These are phyloP conservation scores for Plasmodium reichenowi DNA, from an alignment of 169 alveolate genomes.

Conservation along the genomic window DNA sequence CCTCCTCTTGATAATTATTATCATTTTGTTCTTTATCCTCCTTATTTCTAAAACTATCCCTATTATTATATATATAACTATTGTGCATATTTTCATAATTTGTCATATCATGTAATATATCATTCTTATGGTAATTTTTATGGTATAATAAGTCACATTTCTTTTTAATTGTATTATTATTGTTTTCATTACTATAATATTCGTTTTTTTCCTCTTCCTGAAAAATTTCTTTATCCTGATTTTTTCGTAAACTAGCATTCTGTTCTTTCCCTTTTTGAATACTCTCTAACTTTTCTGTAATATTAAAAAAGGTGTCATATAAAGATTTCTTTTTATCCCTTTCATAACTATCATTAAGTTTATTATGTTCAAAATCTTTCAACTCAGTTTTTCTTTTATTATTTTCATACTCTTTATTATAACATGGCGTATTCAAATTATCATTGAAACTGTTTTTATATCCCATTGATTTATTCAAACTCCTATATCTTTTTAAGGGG, in stretches of 20 bases:
- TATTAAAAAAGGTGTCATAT: slow-evolving; percentile 22
- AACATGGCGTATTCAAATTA: no score
- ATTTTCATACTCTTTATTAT: no score
- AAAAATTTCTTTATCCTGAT: not conserved
- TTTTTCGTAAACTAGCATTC: not conserved
- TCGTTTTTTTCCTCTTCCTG: not conserved
- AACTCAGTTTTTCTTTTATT: no score
- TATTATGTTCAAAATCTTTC: no score
- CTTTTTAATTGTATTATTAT: not conserved
- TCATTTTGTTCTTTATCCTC: slow-evolving; percentile 5
- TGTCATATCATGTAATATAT: slow-evolving; percentile 2
- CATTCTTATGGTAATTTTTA: not conserved
- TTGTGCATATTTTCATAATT: not conserved
- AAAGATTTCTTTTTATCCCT: not conserved
- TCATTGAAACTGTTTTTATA: no score
- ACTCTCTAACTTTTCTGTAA: slow-evolving; percentile 32
- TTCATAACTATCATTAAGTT: no score
- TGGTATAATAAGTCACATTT: no score
- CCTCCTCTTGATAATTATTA: slow-evolving; percentile 23
- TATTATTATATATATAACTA: not conserved
- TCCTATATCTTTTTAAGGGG: no score
- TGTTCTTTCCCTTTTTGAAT: slow-evolving; percentile 6
- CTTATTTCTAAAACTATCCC: not conserved
- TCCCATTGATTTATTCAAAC: no score
- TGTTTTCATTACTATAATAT: slow-evolving; percentile 2